These are phyloP conservation scores for Pyrus communis DNA, from an alignment of 306 rosid species.

Conservation along the genomic window DNA sequence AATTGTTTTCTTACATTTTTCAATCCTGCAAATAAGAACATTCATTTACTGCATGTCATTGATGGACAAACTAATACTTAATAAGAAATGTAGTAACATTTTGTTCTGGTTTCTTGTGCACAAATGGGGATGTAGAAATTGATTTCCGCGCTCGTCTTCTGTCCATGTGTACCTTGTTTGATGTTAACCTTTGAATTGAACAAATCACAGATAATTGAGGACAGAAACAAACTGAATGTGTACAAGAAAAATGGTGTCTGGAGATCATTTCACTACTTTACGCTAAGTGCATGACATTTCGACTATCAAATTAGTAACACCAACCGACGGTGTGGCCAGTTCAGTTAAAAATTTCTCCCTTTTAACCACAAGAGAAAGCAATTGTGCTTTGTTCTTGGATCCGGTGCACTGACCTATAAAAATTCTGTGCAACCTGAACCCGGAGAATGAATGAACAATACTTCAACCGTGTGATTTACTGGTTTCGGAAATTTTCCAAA, in stretches of 20 bases:
- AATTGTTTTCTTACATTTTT: conserved; percentile 23
- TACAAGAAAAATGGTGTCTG: no score
- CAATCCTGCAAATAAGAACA: conserved; percentile 41
- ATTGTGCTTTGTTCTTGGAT: background rate
- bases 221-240: no score
- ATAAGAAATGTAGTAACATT: background rate
- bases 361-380: background rate
- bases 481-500: conserved; percentile 46
- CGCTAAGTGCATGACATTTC: background rate
- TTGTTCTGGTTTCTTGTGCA: background rate
- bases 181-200: no score
- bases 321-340: background rate
- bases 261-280: no score
- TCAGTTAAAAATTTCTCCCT: background rate
- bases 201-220: no score
- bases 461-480: conserved; percentile 49
- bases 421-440: background rate
- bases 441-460: conserved; percentile 12
- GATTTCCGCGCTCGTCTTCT: background rate
- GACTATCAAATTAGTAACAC: background rate
- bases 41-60: conserved; percentile 36
- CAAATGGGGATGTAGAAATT: background rate
- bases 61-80: background rate
- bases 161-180: background rate
- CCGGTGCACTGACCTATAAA: background rate